A percentile compares a stretch with the other conserved stretches of the same genome.
These are phyloP conservation scores for Talaromyces marneffei DNA, from an alignment of 2,329 filamentous ascomycete species.

Conservation along the genomic window DNA sequence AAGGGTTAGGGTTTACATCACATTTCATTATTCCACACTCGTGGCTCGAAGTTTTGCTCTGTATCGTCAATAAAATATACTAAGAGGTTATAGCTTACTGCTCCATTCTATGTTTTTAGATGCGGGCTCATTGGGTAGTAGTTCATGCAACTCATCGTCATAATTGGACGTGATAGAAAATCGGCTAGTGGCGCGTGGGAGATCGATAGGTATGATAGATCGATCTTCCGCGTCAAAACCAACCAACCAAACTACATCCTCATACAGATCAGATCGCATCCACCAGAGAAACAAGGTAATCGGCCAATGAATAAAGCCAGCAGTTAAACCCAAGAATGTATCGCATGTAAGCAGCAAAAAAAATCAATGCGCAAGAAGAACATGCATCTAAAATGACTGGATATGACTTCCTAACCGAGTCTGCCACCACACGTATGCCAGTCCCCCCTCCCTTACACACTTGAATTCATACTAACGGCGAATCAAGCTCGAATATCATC, in stretches of 20 bases:
- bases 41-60: no score
- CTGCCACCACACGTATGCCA: background rate
- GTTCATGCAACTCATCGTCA: no score
- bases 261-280: background rate
- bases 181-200: background rate
- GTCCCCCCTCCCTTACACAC: background rate
- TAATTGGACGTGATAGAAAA: background rate
- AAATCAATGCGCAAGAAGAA: background rate
- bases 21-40: background rate
- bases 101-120: no score
- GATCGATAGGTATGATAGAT: background rate
- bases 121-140: background rate
- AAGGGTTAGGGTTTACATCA: background rate
- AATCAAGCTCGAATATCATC: conserved; percentile 28
- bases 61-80: no score
- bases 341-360: no score
- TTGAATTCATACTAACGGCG: conserved; percentile 1
- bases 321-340: background rate
- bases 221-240: background rate
- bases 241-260: background rate
- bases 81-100: no score
- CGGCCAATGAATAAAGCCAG: background rate
- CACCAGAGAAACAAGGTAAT: background rate
- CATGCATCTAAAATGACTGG: conserved; percentile 7
- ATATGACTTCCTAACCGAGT: conserved; percentile 14